Base-by-base conservation (phyloP, 345 rosid genomes). In the Zanthoxylum bungeanum region DNA sequence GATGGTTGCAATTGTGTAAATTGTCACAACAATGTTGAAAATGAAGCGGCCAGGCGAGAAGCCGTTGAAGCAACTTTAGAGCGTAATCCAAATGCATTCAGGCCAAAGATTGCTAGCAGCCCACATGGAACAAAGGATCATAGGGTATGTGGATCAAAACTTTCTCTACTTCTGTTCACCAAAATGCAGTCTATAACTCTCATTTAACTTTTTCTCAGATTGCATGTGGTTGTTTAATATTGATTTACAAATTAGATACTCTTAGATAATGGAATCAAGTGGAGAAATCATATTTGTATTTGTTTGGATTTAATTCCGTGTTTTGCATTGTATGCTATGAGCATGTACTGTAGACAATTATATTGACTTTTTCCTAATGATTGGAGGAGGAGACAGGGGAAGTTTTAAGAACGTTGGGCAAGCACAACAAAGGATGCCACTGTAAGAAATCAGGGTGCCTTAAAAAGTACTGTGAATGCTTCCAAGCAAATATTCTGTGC, bases 351-450 rank as follows among this genome's bases (percentile, higher is more conserved):
- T 24, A 30, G 8, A 49, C 36, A 17, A 79, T 12, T 31, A 22
- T 57, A 27, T 44, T 31, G 49, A 62, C 55, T 36, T 22, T 47
- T 47, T n/a, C n/a, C 36, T 49, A 66, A 65, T 72, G 14, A 63
- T 71, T 80, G 79, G 73, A 92, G 98, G 96, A 95, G 78, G 99
- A 92, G 65, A 78, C 80, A 19, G 93, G 96, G 74, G 93, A 94
- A 74, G 84, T 85, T 68, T 73, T 87, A 46, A n/a, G n/a, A n/a
- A 63, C 87, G 7, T 74, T 90, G 78, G 98, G 79, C 66, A 93
- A 93, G 84, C 99, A 96, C 83, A 96, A 93, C 85, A 96, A 96
- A 80, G 99, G 99, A 77, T 95, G 99, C 74, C 98, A 95, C 76
- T 95, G 99, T 79, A 95, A 95, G 87, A 95, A 92, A 81, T 95